These are phyloP conservation scores for Verticillium tricorpus DNA, from an alignment of 2,329 filamentous ascomycete species.

Conservation along the genomic window DNA sequence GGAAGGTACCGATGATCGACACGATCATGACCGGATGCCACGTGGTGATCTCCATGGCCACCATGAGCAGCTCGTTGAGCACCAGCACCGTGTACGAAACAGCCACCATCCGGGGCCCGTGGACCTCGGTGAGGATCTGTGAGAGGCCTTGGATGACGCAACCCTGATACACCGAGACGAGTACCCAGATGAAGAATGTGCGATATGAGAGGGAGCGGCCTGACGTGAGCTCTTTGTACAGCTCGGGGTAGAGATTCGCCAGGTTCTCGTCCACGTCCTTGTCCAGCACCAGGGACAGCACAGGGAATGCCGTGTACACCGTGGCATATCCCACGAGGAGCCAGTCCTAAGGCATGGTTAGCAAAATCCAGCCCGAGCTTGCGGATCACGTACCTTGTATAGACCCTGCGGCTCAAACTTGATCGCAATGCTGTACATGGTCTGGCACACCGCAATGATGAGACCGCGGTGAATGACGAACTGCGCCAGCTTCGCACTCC, in stretches of 20 bases:
- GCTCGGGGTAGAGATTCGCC: conserved; percentile 90
- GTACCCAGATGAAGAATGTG: conserved; percentile 95
- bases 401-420: conserved; percentile 90
- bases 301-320: conserved; percentile 88
- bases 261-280: conserved; percentile 91
- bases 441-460: conserved; percentile 94
- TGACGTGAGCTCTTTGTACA: conserved; percentile 94
- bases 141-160: conserved; percentile 92
- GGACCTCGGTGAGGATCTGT: conserved; percentile 78
- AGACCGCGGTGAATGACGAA: conserved; percentile 97
- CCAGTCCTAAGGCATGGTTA: conserved; percentile 62
- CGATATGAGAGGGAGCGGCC: conserved; percentile 84
- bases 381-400: conserved; percentile 57
- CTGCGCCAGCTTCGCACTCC: conserved; percentile 89
- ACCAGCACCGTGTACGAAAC: conserved; percentile 91
- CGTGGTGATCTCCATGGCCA: conserved; percentile 91
- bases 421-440: conserved; percentile 92
- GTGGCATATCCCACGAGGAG: conserved; percentile 95
- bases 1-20: conserved; percentile 74
- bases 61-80: conserved; percentile 95
- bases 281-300: conserved; percentile 90
- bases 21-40: conserved; percentile 94
- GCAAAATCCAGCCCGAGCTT: not conserved
- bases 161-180: conserved; percentile 93
- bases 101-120: conserved; percentile 72